These are phyloP conservation scores for Circinella minor DNA, from an alignment of 371 early-diverging fungal species.

Conservation along the genomic window DNA sequence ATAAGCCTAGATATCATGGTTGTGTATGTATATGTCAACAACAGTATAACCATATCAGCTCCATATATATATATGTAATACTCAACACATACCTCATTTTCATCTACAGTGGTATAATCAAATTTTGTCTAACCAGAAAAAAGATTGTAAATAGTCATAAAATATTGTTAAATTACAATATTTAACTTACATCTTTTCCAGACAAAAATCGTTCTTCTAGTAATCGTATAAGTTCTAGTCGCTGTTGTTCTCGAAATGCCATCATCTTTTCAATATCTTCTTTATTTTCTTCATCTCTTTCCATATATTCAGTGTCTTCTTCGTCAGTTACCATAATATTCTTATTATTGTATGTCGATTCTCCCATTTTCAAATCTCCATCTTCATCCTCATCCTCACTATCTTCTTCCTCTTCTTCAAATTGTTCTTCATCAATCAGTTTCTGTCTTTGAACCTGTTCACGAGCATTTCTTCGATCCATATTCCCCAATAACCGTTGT, in stretches of 20 bases:
- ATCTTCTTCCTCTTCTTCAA: conserved; percentile 58
- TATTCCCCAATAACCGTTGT: conserved; percentile 45
- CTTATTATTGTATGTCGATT: background rate
- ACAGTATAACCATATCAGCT: background rate
- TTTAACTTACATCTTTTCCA: conserved; percentile 50
- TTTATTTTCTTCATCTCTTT: background rate
- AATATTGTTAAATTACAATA: background rate
- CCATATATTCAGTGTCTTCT: too few species aligned
- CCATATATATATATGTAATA: background rate
- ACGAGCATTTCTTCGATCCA: conserved; percentile 40
- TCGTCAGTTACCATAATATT: too few species aligned
- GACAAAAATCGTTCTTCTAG: conserved; percentile 53
- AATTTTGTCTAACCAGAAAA: conserved; percentile 29
- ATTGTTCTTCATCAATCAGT: conserved; percentile 44
- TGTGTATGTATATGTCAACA: background rate
- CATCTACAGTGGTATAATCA: conserved; percentile 46
- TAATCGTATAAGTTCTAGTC: conserved; percentile 44
- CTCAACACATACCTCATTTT: conserved; percentile 38
- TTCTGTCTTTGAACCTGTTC: conserved; percentile 38
- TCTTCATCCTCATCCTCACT: conserved; percentile 37
- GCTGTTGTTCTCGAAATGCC: conserved; percentile 36
- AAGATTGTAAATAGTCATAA: too few species aligned
- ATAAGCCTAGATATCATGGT: conserved; percentile 20
- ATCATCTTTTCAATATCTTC: conserved; percentile 12
- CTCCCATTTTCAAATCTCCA: conserved; percentile 17